phyloP scores from a whole-genome alignment of 2,329 filamentous ascomycete species.

The Geosmithia putterillii region DNA sequence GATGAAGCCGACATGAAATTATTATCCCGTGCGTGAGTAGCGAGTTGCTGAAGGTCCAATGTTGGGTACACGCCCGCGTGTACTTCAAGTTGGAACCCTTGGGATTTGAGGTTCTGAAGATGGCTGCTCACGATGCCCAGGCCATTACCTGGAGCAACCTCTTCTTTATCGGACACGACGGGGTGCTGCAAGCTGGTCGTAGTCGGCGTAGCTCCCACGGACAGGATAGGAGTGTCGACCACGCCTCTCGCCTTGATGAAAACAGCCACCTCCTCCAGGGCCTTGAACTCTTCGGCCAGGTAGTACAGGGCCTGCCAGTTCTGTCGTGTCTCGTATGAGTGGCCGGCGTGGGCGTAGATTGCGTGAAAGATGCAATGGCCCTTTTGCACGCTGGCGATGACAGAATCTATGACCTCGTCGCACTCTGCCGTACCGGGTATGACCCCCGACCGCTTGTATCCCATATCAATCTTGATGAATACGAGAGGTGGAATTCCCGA shows the following conservation, averaged over 20 bases:
- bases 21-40: conserved; percentile 44
- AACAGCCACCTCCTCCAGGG: conserved; percentile 33
- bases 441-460: conserved; percentile 57
- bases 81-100: conserved; percentile 43
- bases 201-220: conserved; percentile 66
- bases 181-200: conserved; percentile 52
- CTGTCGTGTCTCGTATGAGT: conserved; percentile 51
- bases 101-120: conserved; percentile 21
- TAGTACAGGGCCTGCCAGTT: conserved; percentile 43
- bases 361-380: conserved; percentile 36
- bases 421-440: conserved; percentile 33
- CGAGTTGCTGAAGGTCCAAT: conserved; percentile 65
- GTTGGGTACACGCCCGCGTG: conserved; percentile 65
- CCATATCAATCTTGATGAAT: conserved; percentile 64
- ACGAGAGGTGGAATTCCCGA: conserved; percentile 35
- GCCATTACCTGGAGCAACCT: conserved; percentile 9
- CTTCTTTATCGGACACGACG: conserved; percentile 15
- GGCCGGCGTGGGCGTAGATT: conserved; percentile 59
- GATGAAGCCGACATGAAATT: conserved; percentile 31
- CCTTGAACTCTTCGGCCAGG: conserved; percentile 47
- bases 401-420: conserved; percentile 26
- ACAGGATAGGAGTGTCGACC: conserved; percentile 34
- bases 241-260: conserved; percentile 18
- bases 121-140: conserved; percentile 9
- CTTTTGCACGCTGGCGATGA: conserved; percentile 24